phyloP scores from a whole-genome alignment of 352 stramenopile species.

The Phytophthora pseudosyringae region DNA sequence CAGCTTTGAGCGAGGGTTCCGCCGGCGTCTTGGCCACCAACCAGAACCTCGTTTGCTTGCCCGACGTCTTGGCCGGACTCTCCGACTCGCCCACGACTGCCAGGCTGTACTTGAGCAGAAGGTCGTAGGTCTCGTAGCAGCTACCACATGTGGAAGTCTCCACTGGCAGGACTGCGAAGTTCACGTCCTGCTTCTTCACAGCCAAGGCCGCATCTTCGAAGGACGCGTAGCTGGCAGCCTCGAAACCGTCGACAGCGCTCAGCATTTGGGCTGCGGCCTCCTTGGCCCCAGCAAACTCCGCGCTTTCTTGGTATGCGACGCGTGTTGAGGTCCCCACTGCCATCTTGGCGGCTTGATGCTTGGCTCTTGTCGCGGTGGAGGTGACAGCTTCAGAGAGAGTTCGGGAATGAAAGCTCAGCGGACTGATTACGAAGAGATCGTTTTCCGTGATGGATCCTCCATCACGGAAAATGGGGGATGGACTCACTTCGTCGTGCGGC shows the following conservation, averaged over 20 bases:
- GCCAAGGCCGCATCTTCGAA: conserved; percentile 62
- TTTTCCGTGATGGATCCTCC: too few species aligned
- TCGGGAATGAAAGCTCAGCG: conserved; percentile 24
- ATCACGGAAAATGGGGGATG: too few species aligned
- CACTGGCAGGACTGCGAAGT: conserved; percentile 95
- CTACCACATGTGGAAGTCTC: conserved; percentile 95
- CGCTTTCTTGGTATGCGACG: conserved; percentile 26
- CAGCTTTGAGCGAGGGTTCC: conserved; percentile 20
- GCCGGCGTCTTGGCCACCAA: conserved; percentile 68
- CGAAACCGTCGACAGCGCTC: conserved; percentile 11
- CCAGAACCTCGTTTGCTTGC: conserved; percentile 88
- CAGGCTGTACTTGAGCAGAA: conserved; percentile 75
- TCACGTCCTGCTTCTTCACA: conserved; percentile 79
- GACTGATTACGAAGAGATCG: too few species aligned
- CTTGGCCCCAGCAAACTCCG: conserved; percentile 10
- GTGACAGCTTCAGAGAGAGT: conserved; percentile 7
- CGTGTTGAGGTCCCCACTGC: conserved; percentile 13
- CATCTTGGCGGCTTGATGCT: conserved; percentile 6
- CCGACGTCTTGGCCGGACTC: conserved; percentile 10
- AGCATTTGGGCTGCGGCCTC: conserved; percentile 24
- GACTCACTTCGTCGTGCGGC: not conserved
- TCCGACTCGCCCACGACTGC: conserved; percentile 74
- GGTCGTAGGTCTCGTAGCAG: conserved; percentile 96
- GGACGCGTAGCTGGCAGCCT: conserved; percentile 19
- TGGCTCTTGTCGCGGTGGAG: not conserved